A percentile compares a stretch with the other conserved stretches of the same genome.
Evolutionary conservation across 495 filamentous ascomycete genomes (phyloP).

Genomic region (Hypoxylon subgilvum): DNA sequence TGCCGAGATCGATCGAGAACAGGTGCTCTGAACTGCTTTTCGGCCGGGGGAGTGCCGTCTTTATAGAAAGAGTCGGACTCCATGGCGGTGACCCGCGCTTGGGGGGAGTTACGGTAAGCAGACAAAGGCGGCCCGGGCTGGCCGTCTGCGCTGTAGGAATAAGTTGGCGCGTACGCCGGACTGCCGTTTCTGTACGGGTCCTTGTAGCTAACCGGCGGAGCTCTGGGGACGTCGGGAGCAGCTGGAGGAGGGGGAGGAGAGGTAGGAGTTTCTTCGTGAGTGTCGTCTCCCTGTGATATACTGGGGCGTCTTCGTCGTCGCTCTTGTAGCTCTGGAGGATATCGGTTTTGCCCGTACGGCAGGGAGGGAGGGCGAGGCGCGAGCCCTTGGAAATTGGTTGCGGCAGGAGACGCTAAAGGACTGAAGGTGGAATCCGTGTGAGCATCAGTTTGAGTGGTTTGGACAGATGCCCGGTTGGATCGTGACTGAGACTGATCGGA

Average conservation of each 20-base stretch:
- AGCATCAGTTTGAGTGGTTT: slow-evolving; percentile 54
- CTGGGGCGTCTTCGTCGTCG: slow-evolving; percentile 45
- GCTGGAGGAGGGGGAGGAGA: slow-evolving; percentile 55
- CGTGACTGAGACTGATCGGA: slow-evolving; percentile 48
- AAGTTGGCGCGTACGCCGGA: slow-evolving; percentile 40
- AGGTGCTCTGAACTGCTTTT: slow-evolving; percentile 39
- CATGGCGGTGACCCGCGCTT: slow-evolving; percentile 40
- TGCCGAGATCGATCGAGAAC: slow-evolving; percentile 43
- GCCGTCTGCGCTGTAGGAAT: slow-evolving; percentile 40
- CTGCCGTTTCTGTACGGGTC: slow-evolving; percentile 54
- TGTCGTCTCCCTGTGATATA: slow-evolving; percentile 41
- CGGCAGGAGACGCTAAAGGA: slow-evolving; percentile 57
- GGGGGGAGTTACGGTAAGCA: slow-evolving; percentile 33
- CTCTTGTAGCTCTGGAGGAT: slow-evolving; percentile 49
- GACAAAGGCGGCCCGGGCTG: slow-evolving; percentile 30
- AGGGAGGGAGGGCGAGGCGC: slow-evolving; percentile 58
- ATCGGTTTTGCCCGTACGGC: slow-evolving; percentile 53
- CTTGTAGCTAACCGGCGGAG: slow-evolving; percentile 64
- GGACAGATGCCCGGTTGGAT: slow-evolving; percentile 50
- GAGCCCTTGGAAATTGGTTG: slow-evolving; percentile 56
- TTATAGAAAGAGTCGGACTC: slow-evolving; percentile 49
- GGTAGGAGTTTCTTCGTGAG: slow-evolving; percentile 44
- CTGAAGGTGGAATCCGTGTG: slow-evolving; percentile 58
- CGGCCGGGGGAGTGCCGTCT: slow-evolving; percentile 40
- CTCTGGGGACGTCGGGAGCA: slow-evolving; percentile 65